phyloP scores from a whole-genome alignment of 2,329 filamentous ascomycete species.

The Aspergillus thermomutatus region DNA sequence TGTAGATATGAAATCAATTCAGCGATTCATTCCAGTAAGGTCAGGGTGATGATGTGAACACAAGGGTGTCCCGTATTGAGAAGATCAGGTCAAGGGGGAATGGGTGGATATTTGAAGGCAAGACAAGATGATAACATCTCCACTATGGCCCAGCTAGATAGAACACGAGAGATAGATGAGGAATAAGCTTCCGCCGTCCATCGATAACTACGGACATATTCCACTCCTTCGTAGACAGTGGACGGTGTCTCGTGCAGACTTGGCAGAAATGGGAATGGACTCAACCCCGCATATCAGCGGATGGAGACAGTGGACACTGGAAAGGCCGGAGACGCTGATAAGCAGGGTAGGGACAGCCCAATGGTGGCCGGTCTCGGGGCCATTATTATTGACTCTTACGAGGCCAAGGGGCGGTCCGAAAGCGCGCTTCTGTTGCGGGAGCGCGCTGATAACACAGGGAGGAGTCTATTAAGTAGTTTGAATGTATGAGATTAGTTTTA shows the following conservation, averaged over 20 bases:
- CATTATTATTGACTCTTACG: background rate
- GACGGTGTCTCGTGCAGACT: background rate
- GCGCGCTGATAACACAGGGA: background rate
- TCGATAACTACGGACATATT: background rate
- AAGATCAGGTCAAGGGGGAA: background rate
- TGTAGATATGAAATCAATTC: background rate
- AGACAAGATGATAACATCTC: background rate
- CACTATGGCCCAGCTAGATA: background rate
- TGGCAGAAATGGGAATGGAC: background rate
- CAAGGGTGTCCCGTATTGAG: background rate
- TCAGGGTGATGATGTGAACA: background rate
- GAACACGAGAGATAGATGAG: background rate
- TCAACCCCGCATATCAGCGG: background rate
- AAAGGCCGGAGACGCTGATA: background rate
- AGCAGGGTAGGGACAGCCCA: background rate
- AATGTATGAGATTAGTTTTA: background rate
- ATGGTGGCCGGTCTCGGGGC: background rate
- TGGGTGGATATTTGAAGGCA: background rate
- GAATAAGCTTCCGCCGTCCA: background rate
- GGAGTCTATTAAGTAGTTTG: too few relatives aligned
- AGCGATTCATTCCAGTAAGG: background rate
- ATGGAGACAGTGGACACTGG: background rate
- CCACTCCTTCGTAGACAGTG: background rate
- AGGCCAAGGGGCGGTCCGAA: background rate
- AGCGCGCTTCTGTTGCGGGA: background rate